Conservation (phyloP, 192 early-diverging fungal species). For the Lobosporangium transversale region DNA sequence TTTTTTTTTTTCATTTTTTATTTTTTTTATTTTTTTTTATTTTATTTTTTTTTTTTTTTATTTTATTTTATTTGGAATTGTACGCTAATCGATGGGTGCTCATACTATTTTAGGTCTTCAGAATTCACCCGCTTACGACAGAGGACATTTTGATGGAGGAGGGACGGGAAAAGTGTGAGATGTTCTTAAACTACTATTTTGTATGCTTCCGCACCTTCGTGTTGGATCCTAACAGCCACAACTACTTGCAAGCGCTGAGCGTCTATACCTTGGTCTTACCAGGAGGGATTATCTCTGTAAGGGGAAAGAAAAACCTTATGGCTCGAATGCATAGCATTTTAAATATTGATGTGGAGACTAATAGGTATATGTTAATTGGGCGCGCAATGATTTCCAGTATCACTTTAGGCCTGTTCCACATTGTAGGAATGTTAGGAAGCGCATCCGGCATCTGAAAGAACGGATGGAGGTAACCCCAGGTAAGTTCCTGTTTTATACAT, state of each 20-base stretch:
- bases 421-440: slow-evolving; percentile 70
- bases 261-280: slow-evolving; percentile 61
- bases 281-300: slow-evolving; percentile 62
- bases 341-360: neutral
- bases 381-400: too few species aligned
- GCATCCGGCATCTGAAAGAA: slow-evolving; percentile 76
- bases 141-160: slow-evolving; percentile 90
- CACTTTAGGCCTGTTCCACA: slow-evolving; percentile 71
- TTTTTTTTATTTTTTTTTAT: too few species aligned
- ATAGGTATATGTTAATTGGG: neutral
- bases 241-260: slow-evolving; percentile 53
- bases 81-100: neutral
- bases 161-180: slow-evolving; percentile 88
- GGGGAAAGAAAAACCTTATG: too few species aligned
- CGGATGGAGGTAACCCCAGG: slow-evolving; percentile 73
- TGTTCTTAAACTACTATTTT: slow-evolving; percentile 91
- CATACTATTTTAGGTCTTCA: slow-evolving; percentile 66
- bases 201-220: slow-evolving; percentile 77
- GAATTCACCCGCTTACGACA: slow-evolving; percentile 87
- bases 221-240: slow-evolving; percentile 40
- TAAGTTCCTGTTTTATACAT: slow-evolving; percentile 4
- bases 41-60: slow-evolving; percentile 1
- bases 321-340: neutral
- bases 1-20: neutral
- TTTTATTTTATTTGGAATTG: neutral